These are phyloP conservation scores for Chrysanthemum lavandulifolium DNA, from an alignment of 129 eudicot species.

Conservation along the genomic window DNA sequence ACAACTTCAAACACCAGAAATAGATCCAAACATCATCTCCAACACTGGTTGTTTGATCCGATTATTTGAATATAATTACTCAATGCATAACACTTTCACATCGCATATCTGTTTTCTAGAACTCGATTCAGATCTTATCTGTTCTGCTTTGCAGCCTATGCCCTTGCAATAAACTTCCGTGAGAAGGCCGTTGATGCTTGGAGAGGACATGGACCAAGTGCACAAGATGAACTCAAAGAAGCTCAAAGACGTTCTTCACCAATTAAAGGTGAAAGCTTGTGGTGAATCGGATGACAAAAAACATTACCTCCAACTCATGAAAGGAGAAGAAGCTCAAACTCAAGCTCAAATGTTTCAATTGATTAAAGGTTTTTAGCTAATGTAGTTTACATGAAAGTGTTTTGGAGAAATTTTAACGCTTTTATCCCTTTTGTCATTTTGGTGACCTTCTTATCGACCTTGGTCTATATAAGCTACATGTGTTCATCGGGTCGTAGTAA, in stretches of 20 bases:
- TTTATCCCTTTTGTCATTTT: not conserved
- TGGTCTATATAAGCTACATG: too few relatives aligned
- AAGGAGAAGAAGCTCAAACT: slow-evolving; percentile 32
- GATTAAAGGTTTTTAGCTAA: slow-evolving; percentile 26
- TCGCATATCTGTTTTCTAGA: slow-evolving; percentile 13
- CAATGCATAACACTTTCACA: not conserved
- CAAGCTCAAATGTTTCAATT: slow-evolving; percentile 24
- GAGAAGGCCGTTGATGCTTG: slow-evolving; percentile 71
- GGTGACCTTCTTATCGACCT: too few relatives aligned
- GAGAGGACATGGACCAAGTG: slow-evolving; percentile 81
- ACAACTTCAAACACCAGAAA: too few relatives aligned
- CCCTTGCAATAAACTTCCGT: slow-evolving; percentile 79
- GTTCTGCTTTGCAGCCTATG: slow-evolving; percentile 55
- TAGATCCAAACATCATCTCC: too few relatives aligned
- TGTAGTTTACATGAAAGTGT: not conserved
- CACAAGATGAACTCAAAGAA: slow-evolving; percentile 69
- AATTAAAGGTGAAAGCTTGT: slow-evolving; percentile 59
- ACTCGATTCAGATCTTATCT: slow-evolving; percentile 6
- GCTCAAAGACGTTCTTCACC: slow-evolving; percentile 58
- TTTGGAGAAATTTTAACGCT: not conserved
- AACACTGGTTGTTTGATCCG: not conserved
- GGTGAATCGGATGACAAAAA: too few relatives aligned
- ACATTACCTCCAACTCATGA: slow-evolving; percentile 46
- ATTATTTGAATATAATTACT: not conserved
- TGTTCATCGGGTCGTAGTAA: too few relatives aligned